Percentiles rank a stretch among this genome's conserved stretches.
phyloP scores from a whole-genome alignment of 148 eudicot species.

The Rhododendron henanense region DNA sequence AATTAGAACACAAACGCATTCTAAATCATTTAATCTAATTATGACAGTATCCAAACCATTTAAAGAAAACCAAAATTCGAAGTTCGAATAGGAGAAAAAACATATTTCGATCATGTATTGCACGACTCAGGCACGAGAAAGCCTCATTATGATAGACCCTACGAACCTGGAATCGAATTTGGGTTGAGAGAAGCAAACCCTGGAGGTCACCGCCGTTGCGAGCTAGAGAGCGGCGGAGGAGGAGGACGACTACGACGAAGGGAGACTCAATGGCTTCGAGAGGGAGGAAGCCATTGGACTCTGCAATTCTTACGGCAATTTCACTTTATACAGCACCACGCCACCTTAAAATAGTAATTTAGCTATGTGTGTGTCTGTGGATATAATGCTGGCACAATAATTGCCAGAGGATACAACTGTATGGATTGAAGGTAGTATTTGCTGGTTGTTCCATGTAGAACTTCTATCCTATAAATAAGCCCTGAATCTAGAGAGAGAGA shows the following conservation, averaged over 20 bases:
- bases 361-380: neutral
- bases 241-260: neutral
- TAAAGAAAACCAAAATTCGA: no score
- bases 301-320: neutral
- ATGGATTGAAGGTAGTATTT: neutral
- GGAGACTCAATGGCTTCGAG: neutral
- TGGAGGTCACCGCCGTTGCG: neutral
- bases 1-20: no score
- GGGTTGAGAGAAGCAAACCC: conserved; percentile 1
- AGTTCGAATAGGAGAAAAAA: no score
- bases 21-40: no score
- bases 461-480: neutral
- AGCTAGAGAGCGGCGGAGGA: neutral
- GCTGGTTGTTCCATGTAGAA: neutral
- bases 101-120: no score
- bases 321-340: neutral
- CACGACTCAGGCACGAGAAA: no score
- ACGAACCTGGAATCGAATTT: conserved; percentile 11
- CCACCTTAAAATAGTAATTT: neutral
- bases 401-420: neutral
- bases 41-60: no score
- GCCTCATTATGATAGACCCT: no score
- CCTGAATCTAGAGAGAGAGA: neutral
- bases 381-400: neutral
- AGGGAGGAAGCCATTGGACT: neutral